Conservation (phyloP, 2,329 filamentous ascomycete species). For the Macrophomina tecta region DNA sequence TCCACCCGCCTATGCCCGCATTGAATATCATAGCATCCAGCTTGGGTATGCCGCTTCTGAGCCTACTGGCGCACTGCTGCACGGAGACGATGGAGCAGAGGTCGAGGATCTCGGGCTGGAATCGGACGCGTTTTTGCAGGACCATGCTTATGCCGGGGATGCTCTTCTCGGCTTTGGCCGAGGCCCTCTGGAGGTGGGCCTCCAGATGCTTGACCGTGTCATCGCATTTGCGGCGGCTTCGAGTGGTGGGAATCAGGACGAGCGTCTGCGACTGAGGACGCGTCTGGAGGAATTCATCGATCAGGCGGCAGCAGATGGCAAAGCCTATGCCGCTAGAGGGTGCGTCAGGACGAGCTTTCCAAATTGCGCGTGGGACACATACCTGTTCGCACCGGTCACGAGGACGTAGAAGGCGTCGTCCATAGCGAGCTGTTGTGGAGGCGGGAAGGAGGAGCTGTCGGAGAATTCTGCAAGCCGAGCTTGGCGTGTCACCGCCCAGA, state of each 20-base stretch:
- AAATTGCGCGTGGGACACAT: conserved; percentile 32
- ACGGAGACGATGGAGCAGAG: conserved; percentile 62
- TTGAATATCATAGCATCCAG: conserved; percentile 84
- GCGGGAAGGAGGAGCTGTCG: conserved; percentile 1
- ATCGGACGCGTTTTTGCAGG: conserved; percentile 52
- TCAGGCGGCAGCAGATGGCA: conserved; percentile 80
- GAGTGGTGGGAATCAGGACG: conserved; percentile 82
- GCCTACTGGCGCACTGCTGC: conserved; percentile 57
- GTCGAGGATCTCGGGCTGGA: conserved; percentile 65
- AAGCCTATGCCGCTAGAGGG: conserved; percentile 79
- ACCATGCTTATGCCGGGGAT: conserved; percentile 49
- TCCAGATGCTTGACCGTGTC: conserved; percentile 72
- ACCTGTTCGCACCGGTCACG: conserved; percentile 89
- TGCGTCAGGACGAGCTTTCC: background rate
- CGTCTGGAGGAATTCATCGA: conserved; percentile 83
- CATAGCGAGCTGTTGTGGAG: background rate
- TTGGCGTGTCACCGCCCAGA: background rate
- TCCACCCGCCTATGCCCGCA: conserved; percentile 87
- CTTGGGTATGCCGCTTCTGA: conserved; percentile 66
- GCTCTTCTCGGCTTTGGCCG: conserved; percentile 42
- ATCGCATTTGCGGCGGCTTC: conserved; percentile 73
- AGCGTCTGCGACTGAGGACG: conserved; percentile 72
- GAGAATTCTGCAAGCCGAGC: background rate
- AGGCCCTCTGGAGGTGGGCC: conserved; percentile 62
- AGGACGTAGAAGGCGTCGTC: conserved; percentile 60